Percentiles rank a stretch among this genome's conserved stretches.
These are phyloP conservation scores for Kodamaea sp. DNA, from an alignment of 1,139 yeast species.

Conservation along the genomic window DNA sequence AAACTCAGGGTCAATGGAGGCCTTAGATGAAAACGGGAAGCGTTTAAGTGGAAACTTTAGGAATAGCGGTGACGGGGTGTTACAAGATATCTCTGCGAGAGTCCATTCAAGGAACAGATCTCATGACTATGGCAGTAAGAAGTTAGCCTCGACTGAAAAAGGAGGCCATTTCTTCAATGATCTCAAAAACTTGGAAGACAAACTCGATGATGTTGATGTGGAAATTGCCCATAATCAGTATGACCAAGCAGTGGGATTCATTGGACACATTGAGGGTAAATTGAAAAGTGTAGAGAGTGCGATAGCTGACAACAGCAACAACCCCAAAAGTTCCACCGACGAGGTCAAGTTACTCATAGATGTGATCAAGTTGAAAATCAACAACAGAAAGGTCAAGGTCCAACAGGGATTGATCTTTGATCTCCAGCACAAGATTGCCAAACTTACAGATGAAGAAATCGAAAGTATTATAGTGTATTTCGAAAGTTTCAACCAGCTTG, in stretches of 20 bases:
- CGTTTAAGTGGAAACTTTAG: conserved; percentile 33
- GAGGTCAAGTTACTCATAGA: conserved; percentile 42
- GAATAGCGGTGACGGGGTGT: conserved; percentile 39
- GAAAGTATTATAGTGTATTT: conserved; percentile 37
- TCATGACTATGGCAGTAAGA: conserved; percentile 37
- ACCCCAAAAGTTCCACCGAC: conserved; percentile 16
- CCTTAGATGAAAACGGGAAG: conserved; percentile 27
- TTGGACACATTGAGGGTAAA: conserved; percentile 44
- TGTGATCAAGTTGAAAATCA: conserved; percentile 40
- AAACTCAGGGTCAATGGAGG: conserved; percentile 33
- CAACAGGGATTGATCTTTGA: conserved; percentile 42
- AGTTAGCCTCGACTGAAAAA: conserved; percentile 17
- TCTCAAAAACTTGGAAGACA: conserved; percentile 58
- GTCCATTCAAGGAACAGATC: conserved; percentile 59
- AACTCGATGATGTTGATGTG: conserved; percentile 67
- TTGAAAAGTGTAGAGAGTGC: conserved; percentile 21
- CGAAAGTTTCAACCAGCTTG: conserved; percentile 38
- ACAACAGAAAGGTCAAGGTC: conserved; percentile 37
- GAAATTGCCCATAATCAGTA: conserved; percentile 63
- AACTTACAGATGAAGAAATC: conserved; percentile 33
- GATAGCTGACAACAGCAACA: conserved; percentile 2
- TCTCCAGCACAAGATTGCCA: conserved; percentile 36
- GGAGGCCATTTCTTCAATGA: conserved; percentile 34
- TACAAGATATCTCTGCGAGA: conserved; percentile 56
- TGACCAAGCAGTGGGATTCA: conserved; percentile 53